These are phyloP conservation scores for Aureobasidium sp. DNA, from an alignment of 2,329 filamentous ascomycete genomes.

Conservation along the genomic window DNA sequence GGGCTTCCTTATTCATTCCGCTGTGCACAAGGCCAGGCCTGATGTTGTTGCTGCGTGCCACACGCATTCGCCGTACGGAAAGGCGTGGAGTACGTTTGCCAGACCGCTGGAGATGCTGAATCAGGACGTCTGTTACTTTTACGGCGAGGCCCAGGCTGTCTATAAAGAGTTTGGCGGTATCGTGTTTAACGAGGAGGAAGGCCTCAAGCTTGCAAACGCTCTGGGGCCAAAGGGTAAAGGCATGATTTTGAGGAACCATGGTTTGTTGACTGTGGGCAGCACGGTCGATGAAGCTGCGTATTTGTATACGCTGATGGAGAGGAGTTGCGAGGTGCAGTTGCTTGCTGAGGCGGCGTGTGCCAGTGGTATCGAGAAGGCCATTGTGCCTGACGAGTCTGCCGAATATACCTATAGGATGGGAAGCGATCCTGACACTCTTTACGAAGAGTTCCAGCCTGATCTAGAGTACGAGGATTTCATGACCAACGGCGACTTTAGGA, in stretches of 20 bases:
- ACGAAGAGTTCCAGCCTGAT: conserved; percentile 46
- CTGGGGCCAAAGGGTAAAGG: conserved; percentile 54
- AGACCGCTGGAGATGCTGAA: conserved; percentile 61
- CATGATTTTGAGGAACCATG: conserved; percentile 62
- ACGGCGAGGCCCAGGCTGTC: conserved; percentile 49
- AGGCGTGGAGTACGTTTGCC: conserved; percentile 59
- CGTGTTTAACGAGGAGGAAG: conserved; percentile 55
- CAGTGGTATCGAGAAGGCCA: conserved; percentile 42
- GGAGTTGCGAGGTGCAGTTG: conserved; percentile 59
- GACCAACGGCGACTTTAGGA: conserved; percentile 15
- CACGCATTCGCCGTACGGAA: conserved; percentile 56
- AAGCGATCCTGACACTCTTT: conserved; percentile 40
- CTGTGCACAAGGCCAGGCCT: conserved; percentile 57
- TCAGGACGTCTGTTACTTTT: conserved; percentile 57
- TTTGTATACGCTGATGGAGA: conserved; percentile 59
- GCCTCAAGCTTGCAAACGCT: conserved; percentile 52
- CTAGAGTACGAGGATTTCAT: conserved; percentile 36
- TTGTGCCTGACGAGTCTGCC: conserved; percentile 48
- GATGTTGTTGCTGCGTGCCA: conserved; percentile 61
- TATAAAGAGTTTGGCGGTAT: conserved; percentile 52
- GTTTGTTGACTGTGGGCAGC: conserved; percentile 58
- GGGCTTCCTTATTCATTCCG: conserved; percentile 61
- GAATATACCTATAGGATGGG: conserved; percentile 43
- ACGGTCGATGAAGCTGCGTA: conserved; percentile 70
- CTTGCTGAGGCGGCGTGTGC: conserved; percentile 57